Evolutionary conservation across 257 asterid species (phyloP), one percentile per base, ranked within the genome.

Genomic region (Avicennia marina): DNA sequence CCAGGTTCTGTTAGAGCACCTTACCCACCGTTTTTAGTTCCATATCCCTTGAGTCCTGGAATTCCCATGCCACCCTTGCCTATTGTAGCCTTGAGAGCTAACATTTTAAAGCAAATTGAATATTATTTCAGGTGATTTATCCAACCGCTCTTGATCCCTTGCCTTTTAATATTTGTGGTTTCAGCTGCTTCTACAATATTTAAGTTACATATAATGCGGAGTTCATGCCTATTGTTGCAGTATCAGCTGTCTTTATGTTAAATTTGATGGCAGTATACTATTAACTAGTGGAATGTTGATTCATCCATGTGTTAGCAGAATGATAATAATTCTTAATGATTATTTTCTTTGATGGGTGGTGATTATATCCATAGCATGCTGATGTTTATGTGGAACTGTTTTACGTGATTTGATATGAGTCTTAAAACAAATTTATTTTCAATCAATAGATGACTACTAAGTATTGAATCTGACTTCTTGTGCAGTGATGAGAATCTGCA

Each of bases 91-190:
- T 64, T 86, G 80, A 82, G 64, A 71, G 76, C 78, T 29, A 65
- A 64, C 66, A 74, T 93, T 63, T 38, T 80, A 19, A 80, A 70
- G 81, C 99, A 93, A 80, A 83, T 93, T 68, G 97, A 93, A 56
- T 93, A 89, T 74, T 93, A 93, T 81, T 93, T 93, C 87, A 85
- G 99, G 99, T 89, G 64, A 75, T 53, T 34, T 36, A 1, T 67
- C 25, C 40, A 38, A 56, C 57, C n/a, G n/a, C 27, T 42, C 64
- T 13, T 40, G 45, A 58, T 41, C 22, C 42, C 47, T 29, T 33
- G 34, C 12, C 65, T 43, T 12, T 42, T 59, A 52, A 24, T 67
- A 25, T 65, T 27, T 50, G 17, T 40, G 42, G 19, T 18, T n/a
- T 11, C 32, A 11, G 18, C 38, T 21, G 15, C 29, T 31, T 34